phyloP scores from a whole-genome alignment of 257 asterid genomes.

The Capsicum pubescens region DNA sequence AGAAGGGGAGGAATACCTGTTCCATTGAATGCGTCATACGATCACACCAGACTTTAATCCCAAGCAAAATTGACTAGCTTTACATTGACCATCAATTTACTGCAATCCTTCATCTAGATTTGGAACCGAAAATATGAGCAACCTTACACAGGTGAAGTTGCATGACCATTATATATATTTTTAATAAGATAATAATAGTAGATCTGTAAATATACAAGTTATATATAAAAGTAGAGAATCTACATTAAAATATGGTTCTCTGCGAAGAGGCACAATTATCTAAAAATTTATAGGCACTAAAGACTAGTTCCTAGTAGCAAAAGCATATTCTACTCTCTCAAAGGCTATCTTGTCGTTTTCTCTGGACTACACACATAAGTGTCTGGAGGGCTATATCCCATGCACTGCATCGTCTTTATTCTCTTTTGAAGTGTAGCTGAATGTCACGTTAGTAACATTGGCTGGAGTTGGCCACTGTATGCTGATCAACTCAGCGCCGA shows the following conservation, averaged over 20 bases:
- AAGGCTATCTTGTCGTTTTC: background rate
- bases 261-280: background rate
- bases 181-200: background rate
- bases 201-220: background rate
- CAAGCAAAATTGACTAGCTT: slow-evolving; percentile 2
- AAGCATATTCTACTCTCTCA: background rate
- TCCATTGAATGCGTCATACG: background rate
- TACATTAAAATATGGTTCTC: background rate
- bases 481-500: background rate
- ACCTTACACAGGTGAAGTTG: background rate
- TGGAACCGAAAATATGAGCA: background rate
- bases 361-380: background rate
- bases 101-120: slow-evolving; percentile 9
- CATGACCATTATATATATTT: slow-evolving; percentile 21
- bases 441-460: background rate
- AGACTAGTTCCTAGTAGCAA: background rate
- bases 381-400: background rate
- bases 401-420: background rate
- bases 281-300: background rate
- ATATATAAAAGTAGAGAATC: background rate
- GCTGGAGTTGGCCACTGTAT: slow-evolving; percentile 14
- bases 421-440: background rate
- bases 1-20: background rate
- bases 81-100: background rate
- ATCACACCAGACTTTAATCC: background rate